Base-by-base conservation (phyloP, 345 rosid species). In the Carallia pectinifolia region DNA sequence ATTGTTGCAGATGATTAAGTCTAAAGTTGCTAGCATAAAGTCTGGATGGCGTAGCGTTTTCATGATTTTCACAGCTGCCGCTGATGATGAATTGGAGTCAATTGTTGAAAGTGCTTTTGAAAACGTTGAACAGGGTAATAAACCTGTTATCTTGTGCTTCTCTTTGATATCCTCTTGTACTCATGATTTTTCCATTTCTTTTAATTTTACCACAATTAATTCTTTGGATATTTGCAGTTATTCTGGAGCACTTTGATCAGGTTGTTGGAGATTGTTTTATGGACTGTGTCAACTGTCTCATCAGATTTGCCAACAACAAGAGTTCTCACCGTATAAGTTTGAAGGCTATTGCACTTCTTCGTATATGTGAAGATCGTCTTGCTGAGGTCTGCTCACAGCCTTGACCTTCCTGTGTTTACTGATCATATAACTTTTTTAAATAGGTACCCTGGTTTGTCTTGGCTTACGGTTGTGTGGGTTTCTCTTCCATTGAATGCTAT, bases 201-300 rank as follows among this genome's bases (percentile, higher is more conserved):
- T 61, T 60, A 50, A 48, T 68, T 36, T 31, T 71, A 31, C 62
- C 74, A 65, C 67, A 37, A 76, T 66, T 88, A 81, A 86, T 75
- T 67, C 70, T 58, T 72, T 67, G 48, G 61, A 63, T 53, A n/a
- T 78, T 69, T 84, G 92, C 96, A 95, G 99, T 95, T 86, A 81
- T 92, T 74, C 76, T 95, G 86, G 99, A 95, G 75, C 99, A 95
- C 86, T 95, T 95, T 80, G 99, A 95, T 79, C 98, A 90, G 81
- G 97, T 95, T 31, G 90, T 89, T 70, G 97, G 99, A 75, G 99
- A 95, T 77, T 95, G 97, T 84, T 95, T 95, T 77, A 89, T 92
- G 99, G 99, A 95, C 75, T 92, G 98, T 10, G 98, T 92, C 76
- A 95, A 95, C 85, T 90, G 98, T 84, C 97, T 95, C 71, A 95